Evolutionary conservation across 2,329 filamentous ascomycete species (phyloP).

Genomic region (Botrytis tulipae): DNA sequence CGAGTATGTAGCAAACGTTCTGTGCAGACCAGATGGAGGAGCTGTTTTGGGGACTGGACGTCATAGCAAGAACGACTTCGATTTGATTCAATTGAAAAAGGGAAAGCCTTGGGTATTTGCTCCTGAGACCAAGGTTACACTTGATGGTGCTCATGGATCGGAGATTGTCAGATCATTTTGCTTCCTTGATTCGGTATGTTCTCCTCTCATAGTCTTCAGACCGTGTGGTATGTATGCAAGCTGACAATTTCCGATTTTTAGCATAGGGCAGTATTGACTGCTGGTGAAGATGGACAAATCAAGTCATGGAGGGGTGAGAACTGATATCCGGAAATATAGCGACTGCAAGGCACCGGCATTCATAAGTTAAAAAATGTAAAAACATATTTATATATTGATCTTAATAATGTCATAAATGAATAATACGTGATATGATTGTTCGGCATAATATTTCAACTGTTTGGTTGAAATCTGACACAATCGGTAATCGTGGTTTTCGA

Average conservation of each 20-base stretch:
- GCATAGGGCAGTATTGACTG: conserved; percentile 41
- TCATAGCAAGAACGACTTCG: conserved; percentile 59
- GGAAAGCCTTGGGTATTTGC: conserved; percentile 54
- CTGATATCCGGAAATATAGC: not conserved
- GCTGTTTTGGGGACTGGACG: conserved; percentile 64
- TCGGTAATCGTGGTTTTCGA: conserved; percentile 1
- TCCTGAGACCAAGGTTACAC: conserved; percentile 53
- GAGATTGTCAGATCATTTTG: conserved; percentile 65
- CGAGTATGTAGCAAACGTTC: conserved; percentile 71
- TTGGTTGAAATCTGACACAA: not conserved
- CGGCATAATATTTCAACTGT: not conserved
- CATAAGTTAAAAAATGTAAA: not conserved
- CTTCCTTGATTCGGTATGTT: conserved; percentile 56
- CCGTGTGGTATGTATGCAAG: not conserved
- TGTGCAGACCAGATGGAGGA: conserved; percentile 58
- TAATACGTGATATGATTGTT: not conserved
- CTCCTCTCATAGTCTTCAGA: not conserved
- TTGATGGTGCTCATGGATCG: conserved; percentile 61
- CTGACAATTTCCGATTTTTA: conserved; percentile 23
- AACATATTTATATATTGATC: not conserved
- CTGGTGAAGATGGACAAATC: conserved; percentile 43
- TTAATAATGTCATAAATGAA: not conserved
- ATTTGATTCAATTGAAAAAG: conserved; percentile 58
- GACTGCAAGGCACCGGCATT: not conserved
- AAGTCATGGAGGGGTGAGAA: conserved; percentile 41